phyloP scores from a whole-genome alignment of 768 basidiomycete species.

The Thelephora aurantiotincta region DNA sequence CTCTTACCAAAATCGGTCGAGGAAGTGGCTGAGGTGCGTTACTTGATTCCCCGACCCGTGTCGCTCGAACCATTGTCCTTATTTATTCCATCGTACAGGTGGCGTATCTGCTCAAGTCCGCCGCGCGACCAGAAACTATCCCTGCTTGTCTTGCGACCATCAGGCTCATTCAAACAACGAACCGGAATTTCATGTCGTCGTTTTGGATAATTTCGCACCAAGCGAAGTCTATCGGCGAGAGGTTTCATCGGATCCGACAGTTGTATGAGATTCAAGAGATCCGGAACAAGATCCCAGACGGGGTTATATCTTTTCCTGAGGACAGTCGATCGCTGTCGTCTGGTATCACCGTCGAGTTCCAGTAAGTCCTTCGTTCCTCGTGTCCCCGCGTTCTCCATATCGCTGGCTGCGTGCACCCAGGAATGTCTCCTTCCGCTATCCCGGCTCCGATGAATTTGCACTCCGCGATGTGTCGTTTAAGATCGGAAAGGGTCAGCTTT shows the following conservation, averaged over 20 bases:
- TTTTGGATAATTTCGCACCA: conserved; percentile 38
- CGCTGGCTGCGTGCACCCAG: conserved; percentile 17
- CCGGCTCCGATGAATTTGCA: conserved; percentile 35
- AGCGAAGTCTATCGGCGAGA: conserved; percentile 40
- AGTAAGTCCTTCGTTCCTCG: conserved; percentile 14
- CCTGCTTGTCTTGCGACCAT: conserved; percentile 17
- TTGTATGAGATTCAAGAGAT: conserved; percentile 52
- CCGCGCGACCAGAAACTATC: conserved; percentile 6
- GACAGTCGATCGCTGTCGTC: conserved; percentile 24
- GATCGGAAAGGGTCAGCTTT: conserved; percentile 55
- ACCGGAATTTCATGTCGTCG: conserved; percentile 16
- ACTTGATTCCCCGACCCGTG: too few relatives aligned
- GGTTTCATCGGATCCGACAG: conserved; percentile 37
- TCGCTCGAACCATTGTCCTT: too few relatives aligned
- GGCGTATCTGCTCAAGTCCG: conserved; percentile 7
- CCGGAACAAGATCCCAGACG: conserved; percentile 43
- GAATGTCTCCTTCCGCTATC: conserved; percentile 63
- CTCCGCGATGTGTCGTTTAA: conserved; percentile 55
- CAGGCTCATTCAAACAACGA: conserved; percentile 18
- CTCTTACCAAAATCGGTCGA: background rate
- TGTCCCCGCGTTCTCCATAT: background rate
- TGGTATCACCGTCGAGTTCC: conserved; percentile 48
- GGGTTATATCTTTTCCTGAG: conserved; percentile 33
- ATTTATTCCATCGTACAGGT: too few relatives aligned
- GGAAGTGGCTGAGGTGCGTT: background rate